Base-by-base conservation (phyloP, 345 rosid genomes). In the Geranium brycei region DNA sequence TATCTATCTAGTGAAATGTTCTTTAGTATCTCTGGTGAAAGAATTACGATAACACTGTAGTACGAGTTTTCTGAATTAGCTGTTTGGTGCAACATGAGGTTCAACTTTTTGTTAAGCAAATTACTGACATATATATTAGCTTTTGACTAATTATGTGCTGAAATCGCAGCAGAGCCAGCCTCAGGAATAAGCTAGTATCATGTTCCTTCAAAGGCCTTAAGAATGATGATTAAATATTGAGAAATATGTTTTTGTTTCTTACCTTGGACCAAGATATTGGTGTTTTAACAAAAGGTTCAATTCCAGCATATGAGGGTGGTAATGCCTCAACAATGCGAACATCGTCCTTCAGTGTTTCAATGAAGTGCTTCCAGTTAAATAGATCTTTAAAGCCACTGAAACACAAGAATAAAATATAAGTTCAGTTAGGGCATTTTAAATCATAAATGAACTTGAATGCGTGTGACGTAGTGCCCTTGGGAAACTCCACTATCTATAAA, bases 261-360 rank as follows among this genome's bases (percentile, higher is more conserved):
- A 87, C 97, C 97, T 87, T 89, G 17, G 98, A 92, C 98, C 98
- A 92, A 18, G 98, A 89, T 69, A 92, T 82, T 60, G 89, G 95
- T 67, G 96, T 93, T 76, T 93, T 93, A 23, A 63, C 73, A 68
- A 87, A 80, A 71, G 91, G 85, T 67, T 87, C 85, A 0, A 73
- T 71, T 58, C 78, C 83, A 23, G 86, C 78, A 74, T 79, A 79
- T 62, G 80, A 79, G 41, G 81, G 67, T 58, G 96, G 99, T 69
- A 90, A 68, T 58, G 75, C 51, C 84, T 93, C 97, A 61, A 90
- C 91, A 66, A 90, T 80, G 76, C 85, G 95, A 69, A 93, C 76
- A 66, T 87, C 97, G 77, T 86, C 83, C 73, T 85, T 81, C 73
- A 93, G 66, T 16, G 86, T 83, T 70, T 86, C 76, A 10, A 90